Percentiles rank a stretch among this genome's conserved stretches.
Evolutionary conservation across 2,329 filamentous ascomycete species (phyloP).

Genomic region (Metarhizium rileyi): DNA sequence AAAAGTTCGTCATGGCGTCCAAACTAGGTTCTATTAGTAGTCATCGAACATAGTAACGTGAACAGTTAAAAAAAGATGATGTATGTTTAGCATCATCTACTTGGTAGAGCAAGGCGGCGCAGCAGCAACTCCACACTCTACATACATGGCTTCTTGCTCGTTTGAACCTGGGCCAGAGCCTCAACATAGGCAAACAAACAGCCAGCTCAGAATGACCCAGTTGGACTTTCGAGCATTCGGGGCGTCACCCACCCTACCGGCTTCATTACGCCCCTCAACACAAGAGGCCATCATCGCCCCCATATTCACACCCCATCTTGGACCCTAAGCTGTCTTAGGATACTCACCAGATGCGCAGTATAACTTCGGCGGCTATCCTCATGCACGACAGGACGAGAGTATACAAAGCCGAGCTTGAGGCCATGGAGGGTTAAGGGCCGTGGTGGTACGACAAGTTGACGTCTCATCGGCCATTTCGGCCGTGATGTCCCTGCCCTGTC

Average conservation of each 20-base stretch:
- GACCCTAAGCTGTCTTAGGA: slow-evolving; percentile 5
- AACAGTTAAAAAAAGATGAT: neutral
- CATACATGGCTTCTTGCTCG: no score
- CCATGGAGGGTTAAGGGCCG: neutral
- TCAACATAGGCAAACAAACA: neutral
- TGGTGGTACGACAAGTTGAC: neutral
- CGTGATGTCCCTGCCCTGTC: neutral
- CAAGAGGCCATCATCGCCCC: slow-evolving; percentile 1
- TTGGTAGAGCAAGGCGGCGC: neutral
- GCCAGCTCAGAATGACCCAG: neutral
- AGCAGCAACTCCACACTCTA: neutral
- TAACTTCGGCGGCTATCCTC: slow-evolving; percentile 20
- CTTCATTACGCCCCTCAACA: neutral
- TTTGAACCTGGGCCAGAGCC: neutral
- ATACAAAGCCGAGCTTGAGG: slow-evolving; percentile 10
- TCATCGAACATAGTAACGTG: no score
- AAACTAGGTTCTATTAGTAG: no score
- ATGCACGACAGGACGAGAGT: slow-evolving; percentile 18
- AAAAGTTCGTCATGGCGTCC: no score
- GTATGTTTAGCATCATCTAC: neutral
- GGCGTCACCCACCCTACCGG: neutral
- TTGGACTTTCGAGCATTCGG: neutral
- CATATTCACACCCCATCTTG: slow-evolving; percentile 2
- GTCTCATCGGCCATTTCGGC: neutral
- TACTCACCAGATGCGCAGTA: slow-evolving; percentile 6